phyloP scores from a whole-genome alignment of 441 rosid species.

The Arabidopsis hybrid region DNA sequence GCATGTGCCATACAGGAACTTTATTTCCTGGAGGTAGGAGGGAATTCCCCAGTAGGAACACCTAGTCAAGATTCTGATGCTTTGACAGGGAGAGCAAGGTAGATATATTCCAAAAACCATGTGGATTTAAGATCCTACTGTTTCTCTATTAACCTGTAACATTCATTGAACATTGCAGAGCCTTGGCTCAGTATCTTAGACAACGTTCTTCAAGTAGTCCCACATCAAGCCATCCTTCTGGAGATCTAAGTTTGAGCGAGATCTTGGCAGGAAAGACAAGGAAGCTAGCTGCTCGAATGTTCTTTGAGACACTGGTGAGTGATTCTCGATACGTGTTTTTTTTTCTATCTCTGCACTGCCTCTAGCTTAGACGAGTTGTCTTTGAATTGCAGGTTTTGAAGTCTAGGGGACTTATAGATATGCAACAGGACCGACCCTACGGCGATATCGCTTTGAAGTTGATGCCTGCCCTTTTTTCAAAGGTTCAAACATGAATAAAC shows the following conservation, averaged over 20 bases:
- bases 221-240: slow-evolving; percentile 43
- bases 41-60: slow-evolving; percentile 55
- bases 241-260: slow-evolving; percentile 65
- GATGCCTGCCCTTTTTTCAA: slow-evolving; percentile 52
- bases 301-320: slow-evolving; percentile 79
- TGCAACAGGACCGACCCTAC: slow-evolving; percentile 68
- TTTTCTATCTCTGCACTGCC: neutral
- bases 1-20: slow-evolving; percentile 62
- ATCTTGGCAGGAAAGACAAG: slow-evolving; percentile 76
- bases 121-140: slow-evolving; percentile 11
- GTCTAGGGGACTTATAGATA: slow-evolving; percentile 70
- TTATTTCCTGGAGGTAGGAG: slow-evolving; percentile 69
- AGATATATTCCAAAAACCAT: slow-evolving; percentile 9
- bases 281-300: slow-evolving; percentile 85
- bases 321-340: neutral
- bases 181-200: slow-evolving; percentile 69
- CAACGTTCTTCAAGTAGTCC: slow-evolving; percentile 55
- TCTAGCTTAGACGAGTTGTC: neutral
- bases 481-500: slow-evolving; percentile 34
- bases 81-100: slow-evolving; percentile 83
- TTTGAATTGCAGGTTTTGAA: slow-evolving; percentile 70
- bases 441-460: slow-evolving; percentile 66
- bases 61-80: slow-evolving; percentile 56
- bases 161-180: slow-evolving; percentile 53
- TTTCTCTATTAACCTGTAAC: slow-evolving; percentile 16